A percentile compares a stretch with the other conserved stretches of the same genome.
Conservation (phyloP, 805 yeast species). For the Ogataea polymorpha region DNA sequence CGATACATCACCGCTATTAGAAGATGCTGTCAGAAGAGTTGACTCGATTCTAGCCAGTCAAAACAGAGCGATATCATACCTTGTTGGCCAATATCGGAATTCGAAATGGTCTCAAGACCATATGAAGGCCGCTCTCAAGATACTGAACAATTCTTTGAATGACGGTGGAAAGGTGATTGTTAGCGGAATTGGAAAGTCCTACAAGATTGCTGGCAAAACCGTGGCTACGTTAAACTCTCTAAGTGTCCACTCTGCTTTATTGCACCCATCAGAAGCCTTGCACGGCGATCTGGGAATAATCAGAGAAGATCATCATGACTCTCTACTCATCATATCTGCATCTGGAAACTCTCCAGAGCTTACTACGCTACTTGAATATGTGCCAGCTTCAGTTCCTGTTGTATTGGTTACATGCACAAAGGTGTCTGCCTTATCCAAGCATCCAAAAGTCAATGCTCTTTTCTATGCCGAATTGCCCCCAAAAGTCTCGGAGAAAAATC, state of each 20-base stretch:
- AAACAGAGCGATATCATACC: conserved; percentile 43
- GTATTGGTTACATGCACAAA: conserved; percentile 63
- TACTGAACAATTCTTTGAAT: conserved; percentile 41
- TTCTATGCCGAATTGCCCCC: conserved; percentile 62
- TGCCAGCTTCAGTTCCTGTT: conserved; percentile 50
- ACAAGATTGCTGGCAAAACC: conserved; percentile 71
- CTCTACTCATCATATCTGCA: conserved; percentile 65
- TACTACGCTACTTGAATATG: conserved; percentile 51
- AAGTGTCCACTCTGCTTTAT: conserved; percentile 59
- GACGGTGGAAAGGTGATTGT: conserved; percentile 67
- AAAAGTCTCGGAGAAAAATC: conserved; percentile 51
- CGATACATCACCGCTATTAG: conserved; percentile 24
- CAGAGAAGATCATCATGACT: conserved; percentile 50
- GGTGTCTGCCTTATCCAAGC: conserved; percentile 51
- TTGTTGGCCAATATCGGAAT: conserved; percentile 43
- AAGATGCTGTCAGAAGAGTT: conserved; percentile 32
- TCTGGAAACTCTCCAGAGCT: conserved; percentile 85
- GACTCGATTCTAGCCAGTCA: conserved; percentile 43
- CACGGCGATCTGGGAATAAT: conserved; percentile 87
- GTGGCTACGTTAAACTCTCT: conserved; percentile 83
- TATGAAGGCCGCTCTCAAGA: conserved; percentile 40
- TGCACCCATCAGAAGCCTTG: conserved; percentile 85
- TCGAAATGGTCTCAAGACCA: conserved; percentile 46
- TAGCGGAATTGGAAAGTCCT: conserved; percentile 84
- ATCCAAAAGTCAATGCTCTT: conserved; percentile 48